These are phyloP conservation scores for Aspergillus puulaauensis DNA, from an alignment of 2,329 filamentous ascomycete genomes.

Conservation along the genomic window DNA sequence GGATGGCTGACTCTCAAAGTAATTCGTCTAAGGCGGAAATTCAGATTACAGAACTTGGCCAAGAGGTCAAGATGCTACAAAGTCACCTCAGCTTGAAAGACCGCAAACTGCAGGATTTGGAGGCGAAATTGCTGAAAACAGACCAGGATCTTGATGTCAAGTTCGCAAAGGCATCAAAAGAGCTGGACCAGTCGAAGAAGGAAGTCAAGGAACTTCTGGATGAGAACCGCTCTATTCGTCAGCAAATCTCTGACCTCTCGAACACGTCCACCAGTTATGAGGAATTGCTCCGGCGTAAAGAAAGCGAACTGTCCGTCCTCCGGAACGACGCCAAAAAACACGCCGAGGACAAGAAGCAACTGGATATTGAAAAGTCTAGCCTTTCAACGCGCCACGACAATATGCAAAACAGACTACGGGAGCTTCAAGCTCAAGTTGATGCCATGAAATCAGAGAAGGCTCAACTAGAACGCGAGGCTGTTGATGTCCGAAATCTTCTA, in stretches of 20 bases:
- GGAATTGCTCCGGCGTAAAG: slow-evolving; percentile 87
- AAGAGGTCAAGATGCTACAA: slow-evolving; percentile 86
- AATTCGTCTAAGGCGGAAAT: slow-evolving; percentile 71
- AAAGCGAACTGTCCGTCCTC: slow-evolving; percentile 84
- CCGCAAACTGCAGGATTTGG: slow-evolving; percentile 82
- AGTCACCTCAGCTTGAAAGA: slow-evolving; percentile 89
- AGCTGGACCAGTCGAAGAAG: slow-evolving; percentile 70
- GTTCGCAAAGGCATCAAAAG: slow-evolving; percentile 73
- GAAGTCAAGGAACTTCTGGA: slow-evolving; percentile 73
- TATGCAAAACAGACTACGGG: slow-evolving; percentile 71
- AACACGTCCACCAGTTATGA: slow-evolving; percentile 93
- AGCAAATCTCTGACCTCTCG: slow-evolving; percentile 82
- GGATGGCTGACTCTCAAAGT: slow-evolving; percentile 68
- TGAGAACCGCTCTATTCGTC: slow-evolving; percentile 79
- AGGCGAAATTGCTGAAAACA: slow-evolving; percentile 75
- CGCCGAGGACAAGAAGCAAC: slow-evolving; percentile 73
- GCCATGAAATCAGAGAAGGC: slow-evolving; percentile 80
- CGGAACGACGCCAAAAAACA: slow-evolving; percentile 81
- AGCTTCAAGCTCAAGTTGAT: slow-evolving; percentile 84
- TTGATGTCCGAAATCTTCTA: slow-evolving; percentile 81
- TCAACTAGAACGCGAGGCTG: slow-evolving; percentile 83
- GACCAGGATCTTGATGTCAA: slow-evolving; percentile 91
- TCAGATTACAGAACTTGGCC: slow-evolving; percentile 72
- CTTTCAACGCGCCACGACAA: slow-evolving; percentile 76
- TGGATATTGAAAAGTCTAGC: slow-evolving; percentile 74